A percentile compares a stretch with the other conserved stretches of the same genome.
These are phyloP conservation scores for Torulaspora gathmanii DNA, from an alignment of 805 yeast species.

Conservation along the genomic window DNA sequence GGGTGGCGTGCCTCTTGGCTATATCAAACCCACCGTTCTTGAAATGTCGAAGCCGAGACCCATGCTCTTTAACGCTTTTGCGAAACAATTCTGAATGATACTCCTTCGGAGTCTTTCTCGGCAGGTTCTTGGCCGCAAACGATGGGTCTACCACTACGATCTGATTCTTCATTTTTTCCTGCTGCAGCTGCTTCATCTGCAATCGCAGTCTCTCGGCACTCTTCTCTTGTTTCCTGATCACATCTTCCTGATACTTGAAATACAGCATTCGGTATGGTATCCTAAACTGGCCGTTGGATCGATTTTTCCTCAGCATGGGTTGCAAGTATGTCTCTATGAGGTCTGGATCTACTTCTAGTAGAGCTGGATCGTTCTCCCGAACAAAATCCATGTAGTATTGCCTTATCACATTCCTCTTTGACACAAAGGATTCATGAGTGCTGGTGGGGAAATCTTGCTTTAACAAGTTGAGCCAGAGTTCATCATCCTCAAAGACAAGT, in stretches of 20 bases:
- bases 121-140: constrained; percentile 15
- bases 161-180: constrained; percentile 34
- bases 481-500: constrained; percentile 39
- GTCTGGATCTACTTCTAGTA: constrained; percentile 13
- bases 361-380: constrained; percentile 11
- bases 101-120: constrained; percentile 8
- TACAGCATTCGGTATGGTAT: constrained; percentile 38
- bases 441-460: constrained; percentile 37
- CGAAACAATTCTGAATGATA: constrained; percentile 17
- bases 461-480: constrained; percentile 34
- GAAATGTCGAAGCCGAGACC: constrained; percentile 21
- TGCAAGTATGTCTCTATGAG: constrained; percentile 16
- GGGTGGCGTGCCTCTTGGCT: constrained; percentile 16
- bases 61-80: constrained; percentile 21
- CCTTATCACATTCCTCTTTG: constrained; percentile 24
- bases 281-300: constrained; percentile 26
- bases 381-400: constrained; percentile 21
- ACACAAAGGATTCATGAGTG: constrained; percentile 31
- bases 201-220: constrained; percentile 37
- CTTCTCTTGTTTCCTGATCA: constrained; percentile 32
- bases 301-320: constrained; percentile 19
- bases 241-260: constrained; percentile 34
- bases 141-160: constrained; percentile 27
- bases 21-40: constrained; percentile 16
- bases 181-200: constrained; percentile 28